Evolutionary conservation across 2,329 filamentous ascomycete genomes (phyloP), one percentile per base, ranked within the genome.

Genomic region (Fusarium xyrophilum): DNA sequence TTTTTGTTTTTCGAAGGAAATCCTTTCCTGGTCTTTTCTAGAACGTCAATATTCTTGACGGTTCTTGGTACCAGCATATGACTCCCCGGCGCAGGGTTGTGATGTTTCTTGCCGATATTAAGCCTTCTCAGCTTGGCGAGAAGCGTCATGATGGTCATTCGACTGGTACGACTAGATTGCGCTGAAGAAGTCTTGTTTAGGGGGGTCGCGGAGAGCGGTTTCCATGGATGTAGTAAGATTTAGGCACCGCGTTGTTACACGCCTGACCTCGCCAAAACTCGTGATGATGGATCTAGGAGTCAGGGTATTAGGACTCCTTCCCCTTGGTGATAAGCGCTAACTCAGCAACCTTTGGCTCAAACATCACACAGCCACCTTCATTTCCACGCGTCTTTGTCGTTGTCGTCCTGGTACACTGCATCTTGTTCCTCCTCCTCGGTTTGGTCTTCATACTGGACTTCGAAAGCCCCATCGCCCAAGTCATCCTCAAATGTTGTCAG

Each of bases 351-450:
- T 9, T 4, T 21, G 6, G 2, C 3, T 13, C 13, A 17, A 2
- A 2, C 3, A 36, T 25, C 17, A 4, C 6, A 9, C 3, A n/a
- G 17, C 7, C 1, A 27, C 0, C 0, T 7, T 15, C 23, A 53
- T 5, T 23, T 36, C 50, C 50, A 53, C 2, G 50, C 50, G 6
- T 53, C 50, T 32, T 32, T 27, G 8, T 32, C 47, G 4, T 53
- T 27, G 2, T 53, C 21, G 0, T 42, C 48, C n/a, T 30, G 3
- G 8, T 19, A n/a, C 12, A 19, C 12, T 53, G 11, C 12, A 25
- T 30, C 12, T 12, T 25, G 50, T 6, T 43, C 12, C 5, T 23
- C 50, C 9, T 12, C 43, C 19, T 43, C 50, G n/a, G 36, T 43
- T 14, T 32, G 35, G 21, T 53, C 50, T 14, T 53, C 50, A n/a